Evolutionary conservation across 2,329 filamentous ascomycete genomes (phyloP), one percentile per base, ranked within the genome.

Genomic region (Verticillium alfalfae): DNA sequence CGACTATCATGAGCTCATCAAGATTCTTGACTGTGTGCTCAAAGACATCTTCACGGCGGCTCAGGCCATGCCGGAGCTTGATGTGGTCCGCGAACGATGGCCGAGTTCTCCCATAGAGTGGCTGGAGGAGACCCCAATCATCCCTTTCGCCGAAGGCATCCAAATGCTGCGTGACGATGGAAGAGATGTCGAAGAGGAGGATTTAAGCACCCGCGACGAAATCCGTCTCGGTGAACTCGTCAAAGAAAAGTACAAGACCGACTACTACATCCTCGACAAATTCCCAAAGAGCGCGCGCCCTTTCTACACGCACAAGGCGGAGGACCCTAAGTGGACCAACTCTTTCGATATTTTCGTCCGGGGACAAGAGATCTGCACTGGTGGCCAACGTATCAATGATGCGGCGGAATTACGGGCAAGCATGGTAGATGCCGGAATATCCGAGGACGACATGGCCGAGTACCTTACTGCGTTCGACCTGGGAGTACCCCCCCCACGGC

Each of bases 321-420:
- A 88, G 16, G 86, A 96, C 69, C 80, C 85, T 13, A 81, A 84
- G 38, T 86, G 88, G 72, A 97, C 93, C 58, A 96, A 96, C 72
- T 96, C 93, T 0, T 97, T 97, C 69, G 93, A 97, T 72, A 96
- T 97, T 62, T 97, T 97, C 77, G 84, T 97, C 54, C 89, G 93
- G 36, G 93, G 93, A 0, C 93, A 97, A 71, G 93, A 97, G 73
- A 95, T 97, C 62, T 88, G 94, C 56, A 94, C 92, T 1, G 93
- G 93, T 68, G 93, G 93, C 8, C 93, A 97, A 75, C 92, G 93
- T 84, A 96, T 97, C 65, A 91, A 97, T 72, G 88, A 95, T 64
- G 84, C 90, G 0, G 77, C 82, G 5, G 84, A 91, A 71, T 81
- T 97, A n/a, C 84, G 88, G 55, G 83, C 89, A 68, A 91, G 89